Evolutionary conservation across 2,329 filamentous ascomycete genomes (phyloP).

Genomic region (Xylariaceae sp.): DNA sequence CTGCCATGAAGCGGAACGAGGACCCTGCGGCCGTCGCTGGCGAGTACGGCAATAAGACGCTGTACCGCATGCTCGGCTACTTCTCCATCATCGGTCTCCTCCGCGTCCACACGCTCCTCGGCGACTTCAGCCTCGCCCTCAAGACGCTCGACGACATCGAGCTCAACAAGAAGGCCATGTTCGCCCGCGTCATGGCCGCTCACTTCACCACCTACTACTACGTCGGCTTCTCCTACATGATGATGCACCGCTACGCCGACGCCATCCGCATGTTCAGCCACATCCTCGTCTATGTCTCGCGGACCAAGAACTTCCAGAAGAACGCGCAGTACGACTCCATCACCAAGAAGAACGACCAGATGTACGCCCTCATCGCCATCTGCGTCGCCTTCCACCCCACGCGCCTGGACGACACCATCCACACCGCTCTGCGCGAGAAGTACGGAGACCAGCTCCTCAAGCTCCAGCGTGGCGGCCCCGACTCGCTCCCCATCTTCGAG

Average conservation of each 20-base stretch:
- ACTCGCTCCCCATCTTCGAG: slow-evolving; percentile 93
- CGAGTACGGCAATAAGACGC: slow-evolving; percentile 87
- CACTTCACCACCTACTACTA: slow-evolving; percentile 99
- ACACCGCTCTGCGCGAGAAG: slow-evolving; percentile 96
- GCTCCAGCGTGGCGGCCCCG: slow-evolving; percentile 92
- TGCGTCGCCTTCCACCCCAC: slow-evolving; percentile 98
- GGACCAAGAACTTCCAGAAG: slow-evolving; percentile 99
- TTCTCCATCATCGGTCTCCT: slow-evolving; percentile 98
- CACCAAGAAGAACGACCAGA: slow-evolving; percentile 99
- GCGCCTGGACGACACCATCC: slow-evolving; percentile 95
- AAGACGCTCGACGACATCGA: slow-evolving; percentile 99
- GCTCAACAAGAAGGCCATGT: slow-evolving; percentile 99
- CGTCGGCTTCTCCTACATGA: slow-evolving; percentile 99
- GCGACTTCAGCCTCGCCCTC: slow-evolving; percentile 95
- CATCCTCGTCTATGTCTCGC: slow-evolving; percentile 96
- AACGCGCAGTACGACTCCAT: slow-evolving; percentile 97
- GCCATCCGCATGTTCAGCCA: slow-evolving; percentile 99
- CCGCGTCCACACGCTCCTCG: slow-evolving; percentile 90
- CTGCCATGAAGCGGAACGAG: slow-evolving; percentile 89
- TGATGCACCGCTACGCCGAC: slow-evolving; percentile 99
- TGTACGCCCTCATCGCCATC: slow-evolving; percentile 98
- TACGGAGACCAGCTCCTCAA: slow-evolving; percentile 97
- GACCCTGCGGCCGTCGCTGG: slow-evolving; percentile 83
- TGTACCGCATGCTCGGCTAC: slow-evolving; percentile 98
- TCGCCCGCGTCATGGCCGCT: slow-evolving; percentile 97